phyloP scores from a whole-genome alignment of 2,329 filamentous ascomycete species.

The Aspergillus aculeatus region DNA sequence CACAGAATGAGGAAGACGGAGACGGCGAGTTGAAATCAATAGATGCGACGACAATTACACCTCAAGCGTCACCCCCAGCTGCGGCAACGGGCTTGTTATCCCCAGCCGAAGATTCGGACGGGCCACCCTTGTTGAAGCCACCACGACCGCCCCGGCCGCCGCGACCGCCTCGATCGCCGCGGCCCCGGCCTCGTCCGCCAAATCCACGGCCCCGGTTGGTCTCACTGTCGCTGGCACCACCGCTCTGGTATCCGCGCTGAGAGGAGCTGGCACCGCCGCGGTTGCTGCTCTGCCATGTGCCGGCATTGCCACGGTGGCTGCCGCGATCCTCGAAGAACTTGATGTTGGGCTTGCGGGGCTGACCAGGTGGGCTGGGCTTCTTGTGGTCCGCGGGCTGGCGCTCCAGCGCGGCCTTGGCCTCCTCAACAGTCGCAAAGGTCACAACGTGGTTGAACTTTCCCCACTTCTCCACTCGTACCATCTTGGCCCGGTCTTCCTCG shows the following conservation, averaged over 20 bases:
- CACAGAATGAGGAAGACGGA: slow-evolving; percentile 5
- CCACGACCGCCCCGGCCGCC: slow-evolving; percentile 60
- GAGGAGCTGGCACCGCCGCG: slow-evolving; percentile 62
- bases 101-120: slow-evolving; percentile 32
- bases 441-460: slow-evolving; percentile 76
- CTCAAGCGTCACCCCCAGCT: slow-evolving; percentile 34
- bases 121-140: slow-evolving; percentile 60
- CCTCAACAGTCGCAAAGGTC: slow-evolving; percentile 75
- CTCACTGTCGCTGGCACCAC: slow-evolving; percentile 75
- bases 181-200: slow-evolving; percentile 53
- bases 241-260: slow-evolving; percentile 79
- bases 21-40: slow-evolving; percentile 6
- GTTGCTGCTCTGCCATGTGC: slow-evolving; percentile 55
- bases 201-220: slow-evolving; percentile 52
- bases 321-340: slow-evolving; percentile 77
- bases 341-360: slow-evolving; percentile 75
- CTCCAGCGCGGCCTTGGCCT: slow-evolving; percentile 75
- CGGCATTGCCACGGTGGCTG: slow-evolving; percentile 52
- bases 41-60: slow-evolving; percentile 14
- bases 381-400: slow-evolving; percentile 74
- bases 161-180: slow-evolving; percentile 49
- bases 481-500: slow-evolving; percentile 79
- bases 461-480: slow-evolving; percentile 66
- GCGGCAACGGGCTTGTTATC: slow-evolving; percentile 37
- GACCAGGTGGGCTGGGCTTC: slow-evolving; percentile 64